Evolutionary conservation across 352 stramenopile genomes (phyloP), one percentile per base, ranked within the genome.

Genomic region (Phytopythium kandeliae): DNA sequence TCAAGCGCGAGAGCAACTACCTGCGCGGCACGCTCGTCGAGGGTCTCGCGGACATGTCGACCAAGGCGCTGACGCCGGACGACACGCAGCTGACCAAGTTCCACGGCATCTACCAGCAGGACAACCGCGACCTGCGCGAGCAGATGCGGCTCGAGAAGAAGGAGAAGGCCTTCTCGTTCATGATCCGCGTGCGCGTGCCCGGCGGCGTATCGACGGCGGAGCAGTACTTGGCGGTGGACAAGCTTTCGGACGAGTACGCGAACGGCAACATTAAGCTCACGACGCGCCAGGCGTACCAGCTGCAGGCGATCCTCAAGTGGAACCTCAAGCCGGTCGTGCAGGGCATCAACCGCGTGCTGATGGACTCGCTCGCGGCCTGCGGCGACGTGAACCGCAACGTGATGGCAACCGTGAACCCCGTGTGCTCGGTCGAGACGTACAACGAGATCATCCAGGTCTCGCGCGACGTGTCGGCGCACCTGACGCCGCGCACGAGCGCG

Each of bases 91-190:
- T 94, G 28, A 91, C 78, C 37, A 99, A 99, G 74, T 99, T 98
- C 73, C 96, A 99, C 65, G 96, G 96, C 30, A 98, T 96, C 47
- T 99, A 99, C 74, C 89, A 97, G 82, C 95, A 99, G 71, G 95
- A 98, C 54, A 80, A 98, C 71, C 87, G 96, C 45, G 93, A 98
- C 21, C 51, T 86, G 52, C 75, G 78, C 35, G 75, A 89, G 48
- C 73, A 87, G 55, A 89, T 86, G 76, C 75, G 78, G 28, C 54
- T 79, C 15, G 63, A 87, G 59, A 87, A 89, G 58, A 74, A 92
- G 54, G 85, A 90, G 54, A 97, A 96, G 67, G 90, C 96, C 22
- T 98, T 96, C 60, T 89, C 92, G 47, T 98, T 98, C 75, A 98
- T 98, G 96, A 94, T 98, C 41, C 93, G 94, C 48, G 85, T 98